A percentile compares a stretch with the other conserved stretches of the same genome.
These are phyloP conservation scores for Dactylellina cionopaga DNA, from an alignment of 2,329 filamentous ascomycete genomes.

Conservation along the genomic window DNA sequence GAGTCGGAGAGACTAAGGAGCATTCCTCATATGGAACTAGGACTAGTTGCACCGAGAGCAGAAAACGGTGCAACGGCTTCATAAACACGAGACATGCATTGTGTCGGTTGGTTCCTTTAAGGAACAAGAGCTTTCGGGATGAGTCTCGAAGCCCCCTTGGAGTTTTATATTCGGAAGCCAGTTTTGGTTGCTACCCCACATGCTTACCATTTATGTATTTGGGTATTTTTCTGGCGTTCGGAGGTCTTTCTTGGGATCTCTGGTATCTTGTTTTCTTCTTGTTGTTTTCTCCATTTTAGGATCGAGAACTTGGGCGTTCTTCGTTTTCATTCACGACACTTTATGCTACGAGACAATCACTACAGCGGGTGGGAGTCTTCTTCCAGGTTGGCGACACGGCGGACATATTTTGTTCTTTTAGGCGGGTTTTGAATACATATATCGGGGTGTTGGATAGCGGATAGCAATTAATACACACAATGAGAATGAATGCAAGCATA, in stretches of 20 bases:
- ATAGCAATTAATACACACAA: background rate
- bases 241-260: constrained; percentile 1
- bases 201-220: constrained; percentile 4
- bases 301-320: constrained; percentile 51
- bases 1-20: constrained; percentile 54
- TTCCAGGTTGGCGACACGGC: constrained; percentile 17
- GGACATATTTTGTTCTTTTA: background rate
- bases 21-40: constrained; percentile 55
- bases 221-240: constrained; percentile 20
- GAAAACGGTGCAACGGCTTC: constrained; percentile 20
- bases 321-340: constrained; percentile 48
- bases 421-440: constrained; percentile 15
- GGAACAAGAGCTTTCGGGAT: background rate
- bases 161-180: too few relatives aligned
- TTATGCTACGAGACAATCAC: constrained; percentile 28
- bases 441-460: background rate
- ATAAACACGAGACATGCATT: too few relatives aligned
- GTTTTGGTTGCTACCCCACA: too few relatives aligned
- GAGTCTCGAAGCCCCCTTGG: too few relatives aligned
- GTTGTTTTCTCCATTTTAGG: constrained; percentile 27
- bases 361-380: constrained; percentile 13
- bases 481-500: background rate
- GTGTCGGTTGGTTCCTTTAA: background rate
- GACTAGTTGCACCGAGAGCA: constrained; percentile 39
- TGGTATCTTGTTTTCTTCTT: constrained; percentile 41